Base-by-base conservation (phyloP, 768 basidiomycete species). In the Hypholoma sublateritium region DNA sequence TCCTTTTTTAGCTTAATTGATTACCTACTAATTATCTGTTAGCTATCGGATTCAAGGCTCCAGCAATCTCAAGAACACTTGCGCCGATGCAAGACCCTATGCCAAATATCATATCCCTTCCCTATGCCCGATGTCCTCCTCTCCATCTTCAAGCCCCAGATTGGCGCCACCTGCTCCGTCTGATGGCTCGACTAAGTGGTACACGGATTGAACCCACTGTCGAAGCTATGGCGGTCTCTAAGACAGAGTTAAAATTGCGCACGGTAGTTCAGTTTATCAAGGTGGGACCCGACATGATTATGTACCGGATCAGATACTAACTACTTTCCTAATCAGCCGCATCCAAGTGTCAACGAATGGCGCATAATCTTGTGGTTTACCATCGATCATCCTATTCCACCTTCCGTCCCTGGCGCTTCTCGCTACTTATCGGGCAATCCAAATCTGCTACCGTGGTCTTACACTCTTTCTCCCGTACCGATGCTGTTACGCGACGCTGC, bases 241-340 rank as follows among this genome's bases (percentile, higher is more conserved):
- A 85, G 63, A 74, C 72, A 1, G 80, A 81, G 5, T 74, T 86
- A 50, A 80, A 79, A 58, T 72, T 93, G 44, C 85, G 91, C 41
- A 86, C 86, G 0, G 88, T 93, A 0, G 72, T 93, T 54, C 91
- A 93, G 64, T 91, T 93, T 63, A 78, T 91, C 49, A 89, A 85
- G 77, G 91, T 89, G 62, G 51, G 80, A 63, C 37, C 17, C 24
- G 19, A 34, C 7, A n/a, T 25, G 22, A 3, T 35, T 4, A 4
- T 21, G 13, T 34, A 5, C 9, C 9, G 24, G 32, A 44, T 12
- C 21, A 36, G 2, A 25, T 5, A 12, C 3, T 22, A 35, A 50
- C 16, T 53, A 28, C 35, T 8, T 50, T 43, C 13, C 28, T 54
- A 5, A 34, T 16, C 32, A 91, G 89, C 77, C 86, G 8, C 83